Evolutionary conservation across 768 basidiomycete genomes (phyloP).

Genomic region (Tricholoma hemisulphureum): DNA sequence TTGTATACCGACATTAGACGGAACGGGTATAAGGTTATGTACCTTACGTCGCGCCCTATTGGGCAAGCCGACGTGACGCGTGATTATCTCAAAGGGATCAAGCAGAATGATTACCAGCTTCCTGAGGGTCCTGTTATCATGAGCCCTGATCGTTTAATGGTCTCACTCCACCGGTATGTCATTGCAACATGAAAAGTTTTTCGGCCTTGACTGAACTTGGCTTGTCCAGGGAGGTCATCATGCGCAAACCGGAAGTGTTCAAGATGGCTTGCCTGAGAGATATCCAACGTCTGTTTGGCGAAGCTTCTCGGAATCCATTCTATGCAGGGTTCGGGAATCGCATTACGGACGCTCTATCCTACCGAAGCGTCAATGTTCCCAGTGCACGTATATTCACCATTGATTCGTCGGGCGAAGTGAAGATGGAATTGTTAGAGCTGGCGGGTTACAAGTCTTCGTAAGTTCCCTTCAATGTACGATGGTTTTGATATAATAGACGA

Average conservation of each 20-base stretch:
- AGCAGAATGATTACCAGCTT: conserved; percentile 93
- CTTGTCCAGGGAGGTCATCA: conserved; percentile 82
- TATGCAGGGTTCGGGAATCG: conserved; percentile 98
- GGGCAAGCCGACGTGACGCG: conserved; percentile 97
- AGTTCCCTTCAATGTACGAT: not conserved
- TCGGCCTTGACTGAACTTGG: not conserved
- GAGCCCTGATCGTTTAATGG: conserved; percentile 95
- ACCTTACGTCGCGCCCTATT: conserved; percentile 94
- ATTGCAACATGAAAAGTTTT: not conserved
- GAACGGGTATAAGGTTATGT: conserved; percentile 98
- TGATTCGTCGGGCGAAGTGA: conserved; percentile 91
- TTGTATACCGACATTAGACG: conserved; percentile 92
- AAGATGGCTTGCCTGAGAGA: conserved; percentile 99
- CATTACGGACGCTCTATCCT: conserved; percentile 98
- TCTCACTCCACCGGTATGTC: conserved; percentile 87
- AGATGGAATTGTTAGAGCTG: conserved; percentile 93
- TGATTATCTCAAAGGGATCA: conserved; percentile 91
- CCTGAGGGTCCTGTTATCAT: conserved; percentile 98
- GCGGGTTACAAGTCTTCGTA: conserved; percentile 97
- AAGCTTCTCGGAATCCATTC: conserved; percentile 71
- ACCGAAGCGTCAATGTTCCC: conserved; percentile 91
- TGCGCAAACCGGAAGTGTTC: conserved; percentile 99
- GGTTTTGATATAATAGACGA: not conserved
- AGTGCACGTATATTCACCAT: conserved; percentile 97
- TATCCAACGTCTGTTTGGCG: conserved; percentile 87